A percentile compares a stretch with the other conserved stretches of the same genome.
These are phyloP conservation scores for Lepidium sativum DNA, from an alignment of 345 rosid genomes.

Conservation along the genomic window DNA sequence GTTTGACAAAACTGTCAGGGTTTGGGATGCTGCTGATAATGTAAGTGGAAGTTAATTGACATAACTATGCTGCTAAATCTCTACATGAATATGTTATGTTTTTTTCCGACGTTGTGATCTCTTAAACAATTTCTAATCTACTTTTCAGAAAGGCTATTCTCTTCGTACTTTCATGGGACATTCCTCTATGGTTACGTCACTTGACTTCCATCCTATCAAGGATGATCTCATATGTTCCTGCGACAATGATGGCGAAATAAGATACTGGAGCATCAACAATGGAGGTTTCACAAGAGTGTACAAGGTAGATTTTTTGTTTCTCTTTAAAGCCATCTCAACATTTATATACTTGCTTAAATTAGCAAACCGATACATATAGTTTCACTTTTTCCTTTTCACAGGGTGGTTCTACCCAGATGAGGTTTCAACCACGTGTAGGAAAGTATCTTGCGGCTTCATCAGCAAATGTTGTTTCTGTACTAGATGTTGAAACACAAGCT, in stretches of 20 bases:
- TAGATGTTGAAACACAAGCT: conserved; percentile 80
- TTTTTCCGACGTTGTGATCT: conserved; percentile 1
- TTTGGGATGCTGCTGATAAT: conserved; percentile 98
- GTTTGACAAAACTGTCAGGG: conserved; percentile 91
- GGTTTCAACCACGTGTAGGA: conserved; percentile 90
- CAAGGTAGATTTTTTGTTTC: conserved; percentile 50
- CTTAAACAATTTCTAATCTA: not conserved
- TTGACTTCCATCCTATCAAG: conserved; percentile 87
- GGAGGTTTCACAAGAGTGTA: conserved; percentile 68
- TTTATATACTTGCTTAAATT: not conserved
- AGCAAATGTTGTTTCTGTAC: conserved; percentile 70
- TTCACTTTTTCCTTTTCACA: conserved; percentile 8
- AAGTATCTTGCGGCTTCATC: conserved; percentile 88
- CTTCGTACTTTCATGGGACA: conserved; percentile 83
- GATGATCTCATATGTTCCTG: conserved; percentile 95
- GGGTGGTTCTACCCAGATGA: conserved; percentile 81
- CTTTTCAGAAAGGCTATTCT: conserved; percentile 76
- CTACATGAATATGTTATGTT: not conserved
- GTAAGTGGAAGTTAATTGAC: conserved; percentile 34
- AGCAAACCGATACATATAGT: not conserved
- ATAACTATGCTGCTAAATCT: not conserved
- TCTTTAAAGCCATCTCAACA: not conserved
- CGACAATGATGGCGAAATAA: conserved; percentile 80
- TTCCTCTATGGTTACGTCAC: conserved; percentile 58
- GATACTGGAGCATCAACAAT: conserved; percentile 85